A percentile compares a stretch with the other conserved stretches of the same genome.
These are phyloP conservation scores for Neocucurbitaria cava DNA, from an alignment of 2,329 filamentous ascomycete species.

Conservation along the genomic window DNA sequence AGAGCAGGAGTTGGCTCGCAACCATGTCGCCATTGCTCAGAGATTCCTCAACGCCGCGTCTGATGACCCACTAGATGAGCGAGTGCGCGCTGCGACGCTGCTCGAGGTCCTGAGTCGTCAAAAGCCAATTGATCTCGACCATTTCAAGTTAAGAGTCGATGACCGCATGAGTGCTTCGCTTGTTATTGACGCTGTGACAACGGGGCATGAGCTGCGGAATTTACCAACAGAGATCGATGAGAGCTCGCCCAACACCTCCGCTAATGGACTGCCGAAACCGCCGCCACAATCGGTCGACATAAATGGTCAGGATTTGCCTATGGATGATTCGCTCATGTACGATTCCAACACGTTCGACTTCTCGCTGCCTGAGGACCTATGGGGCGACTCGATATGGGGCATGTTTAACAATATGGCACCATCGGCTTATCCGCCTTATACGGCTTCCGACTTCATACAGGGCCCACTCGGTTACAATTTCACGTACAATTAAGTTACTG, in stretches of 20 bases:
- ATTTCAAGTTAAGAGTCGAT: conserved; percentile 21
- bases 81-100: conserved; percentile 16
- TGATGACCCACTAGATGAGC: conserved; percentile 17
- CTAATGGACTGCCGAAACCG: not conserved
- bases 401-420: conserved; percentile 25
- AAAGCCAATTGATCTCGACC: conserved; percentile 22
- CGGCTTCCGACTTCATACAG: not conserved
- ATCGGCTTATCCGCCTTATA: not conserved
- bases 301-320: not conserved
- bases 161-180: conserved; percentile 29
- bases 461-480: not conserved
- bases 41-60: conserved; percentile 19
- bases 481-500: not conserved
- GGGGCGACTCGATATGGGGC: conserved; percentile 31
- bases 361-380: conserved; percentile 27
- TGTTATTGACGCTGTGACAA: conserved; percentile 26
- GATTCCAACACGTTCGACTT: conserved; percentile 23
- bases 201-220: conserved; percentile 22
- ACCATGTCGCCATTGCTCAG: conserved; percentile 31
- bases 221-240: conserved; percentile 16
- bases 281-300: not conserved
- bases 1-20: conserved; percentile 31
- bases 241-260: not conserved
- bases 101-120: conserved; percentile 24
- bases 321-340: conserved; percentile 1